phyloP scores from a whole-genome alignment of 2,329 filamentous ascomycete genomes.

The Apiospora sp. region DNA sequence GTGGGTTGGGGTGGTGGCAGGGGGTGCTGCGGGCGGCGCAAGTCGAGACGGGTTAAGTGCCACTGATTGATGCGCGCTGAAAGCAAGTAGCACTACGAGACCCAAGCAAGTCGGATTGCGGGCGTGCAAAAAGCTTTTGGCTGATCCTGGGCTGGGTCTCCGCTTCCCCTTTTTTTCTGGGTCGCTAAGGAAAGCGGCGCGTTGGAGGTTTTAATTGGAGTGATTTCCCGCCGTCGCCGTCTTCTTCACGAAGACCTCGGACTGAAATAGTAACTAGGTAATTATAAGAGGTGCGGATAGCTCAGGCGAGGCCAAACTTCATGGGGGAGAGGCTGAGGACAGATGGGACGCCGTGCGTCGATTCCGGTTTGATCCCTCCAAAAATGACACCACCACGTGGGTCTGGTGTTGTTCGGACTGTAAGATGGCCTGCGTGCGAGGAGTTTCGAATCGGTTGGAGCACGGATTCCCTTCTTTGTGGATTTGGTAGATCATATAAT shows the following conservation, averaged over 20 bases:
- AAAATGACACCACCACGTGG: neutral
- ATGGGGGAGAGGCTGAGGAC: neutral
- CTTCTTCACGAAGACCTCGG: neutral
- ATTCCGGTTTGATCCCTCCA: neutral
- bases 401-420: constrained; percentile 15
- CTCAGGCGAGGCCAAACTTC: neutral
- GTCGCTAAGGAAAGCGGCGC: neutral
- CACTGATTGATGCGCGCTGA: constrained; percentile 11
- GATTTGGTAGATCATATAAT: neutral
- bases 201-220: constrained; percentile 8
- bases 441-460: neutral
- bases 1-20: neutral
- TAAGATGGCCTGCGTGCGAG: neutral
- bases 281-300: neutral
- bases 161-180: constrained; percentile 9
- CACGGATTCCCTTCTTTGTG: neutral
- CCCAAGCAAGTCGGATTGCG: neutral
- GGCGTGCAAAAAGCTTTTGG: neutral
- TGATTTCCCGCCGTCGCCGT: constrained; percentile 7
- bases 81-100: neutral
- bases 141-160: constrained; percentile 1
- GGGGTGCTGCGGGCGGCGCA: neutral
- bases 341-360: constrained; percentile 3
- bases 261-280: neutral
- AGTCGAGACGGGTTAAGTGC: neutral